These are phyloP conservation scores for Scheffersomyces stipitis DNA, from an alignment of 805 yeast genomes.

Conservation along the genomic window DNA sequence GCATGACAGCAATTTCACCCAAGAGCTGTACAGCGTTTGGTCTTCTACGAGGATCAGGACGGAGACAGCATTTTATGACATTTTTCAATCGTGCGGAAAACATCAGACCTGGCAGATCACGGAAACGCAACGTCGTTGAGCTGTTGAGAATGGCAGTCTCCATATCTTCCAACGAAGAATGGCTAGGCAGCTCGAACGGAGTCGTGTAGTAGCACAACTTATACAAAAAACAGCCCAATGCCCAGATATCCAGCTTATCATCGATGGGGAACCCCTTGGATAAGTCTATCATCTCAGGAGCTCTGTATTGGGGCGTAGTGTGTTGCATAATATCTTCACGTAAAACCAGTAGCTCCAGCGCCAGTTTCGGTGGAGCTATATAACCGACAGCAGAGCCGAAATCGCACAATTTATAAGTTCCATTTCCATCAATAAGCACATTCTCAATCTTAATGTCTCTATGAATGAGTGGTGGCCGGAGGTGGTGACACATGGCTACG, in stretches of 20 bases:
- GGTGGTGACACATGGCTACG: conserved; percentile 74
- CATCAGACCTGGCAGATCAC: conserved; percentile 46
- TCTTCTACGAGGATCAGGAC: conserved; percentile 66
- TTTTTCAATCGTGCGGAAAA: conserved; percentile 65
- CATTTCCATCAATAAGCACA: conserved; percentile 71
- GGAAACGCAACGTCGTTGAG: conserved; percentile 42
- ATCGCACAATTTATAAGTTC: conserved; percentile 82
- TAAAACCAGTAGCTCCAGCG: conserved; percentile 68
- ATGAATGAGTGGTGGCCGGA: conserved; percentile 70
- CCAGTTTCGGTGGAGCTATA: conserved; percentile 71
- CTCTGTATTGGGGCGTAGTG: conserved; percentile 93
- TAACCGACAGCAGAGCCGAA: conserved; percentile 84
- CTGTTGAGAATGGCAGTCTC: conserved; percentile 65
- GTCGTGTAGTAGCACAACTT: conserved; percentile 91
- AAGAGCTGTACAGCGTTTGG: conserved; percentile 73
- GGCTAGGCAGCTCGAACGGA: conserved; percentile 70
- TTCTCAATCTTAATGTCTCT: conserved; percentile 93
- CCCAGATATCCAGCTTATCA: conserved; percentile 95
- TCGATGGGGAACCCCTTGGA: conserved; percentile 81
- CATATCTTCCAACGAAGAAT: conserved; percentile 35
- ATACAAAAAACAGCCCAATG: conserved; percentile 87
- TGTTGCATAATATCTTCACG: conserved; percentile 85
- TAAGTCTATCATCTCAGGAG: conserved; percentile 95
- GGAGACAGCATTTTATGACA: conserved; percentile 58
- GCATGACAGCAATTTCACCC: conserved; percentile 65